phyloP scores from a whole-genome alignment of 768 basidiomycete genomes.

The Lentinula boryana region DNA sequence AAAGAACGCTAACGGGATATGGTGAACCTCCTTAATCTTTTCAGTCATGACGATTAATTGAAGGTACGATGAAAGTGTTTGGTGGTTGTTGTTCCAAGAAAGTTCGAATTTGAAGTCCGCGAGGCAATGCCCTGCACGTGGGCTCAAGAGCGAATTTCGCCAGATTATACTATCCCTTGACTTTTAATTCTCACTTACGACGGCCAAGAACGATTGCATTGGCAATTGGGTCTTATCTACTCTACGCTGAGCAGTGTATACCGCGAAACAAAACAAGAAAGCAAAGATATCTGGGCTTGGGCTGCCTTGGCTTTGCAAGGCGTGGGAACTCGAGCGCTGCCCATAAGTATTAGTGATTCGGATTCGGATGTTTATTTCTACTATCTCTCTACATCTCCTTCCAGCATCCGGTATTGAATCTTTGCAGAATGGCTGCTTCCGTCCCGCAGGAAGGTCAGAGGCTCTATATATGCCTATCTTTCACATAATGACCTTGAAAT shows the following conservation, averaged over 20 bases:
- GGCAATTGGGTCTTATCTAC: neutral
- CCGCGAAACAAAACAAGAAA: neutral
- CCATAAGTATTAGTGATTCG: neutral
- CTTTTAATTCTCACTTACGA: neutral
- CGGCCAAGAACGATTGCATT: neutral
- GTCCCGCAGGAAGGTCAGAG: slow-evolving; percentile 75
- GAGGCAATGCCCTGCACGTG: neutral
- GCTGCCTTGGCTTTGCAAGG: neutral
- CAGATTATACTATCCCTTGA: neutral
- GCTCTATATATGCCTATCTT: slow-evolving; percentile 9
- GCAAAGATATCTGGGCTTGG: neutral
- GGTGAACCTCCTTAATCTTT: slow-evolving; percentile 44
- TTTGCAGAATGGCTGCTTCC: slow-evolving; percentile 48
- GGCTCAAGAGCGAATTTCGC: neutral
- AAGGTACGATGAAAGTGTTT: neutral
- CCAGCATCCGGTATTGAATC: neutral
- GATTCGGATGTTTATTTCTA: neutral
- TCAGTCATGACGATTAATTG: slow-evolving; percentile 29
- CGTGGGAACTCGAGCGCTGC: neutral
- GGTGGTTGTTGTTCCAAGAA: neutral
- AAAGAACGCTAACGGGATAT: neutral
- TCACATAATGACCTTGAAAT: slow-evolving; percentile 9
- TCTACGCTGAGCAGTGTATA: neutral
- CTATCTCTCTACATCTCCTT: neutral
- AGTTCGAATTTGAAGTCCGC: neutral